A percentile compares a stretch with the other conserved stretches of the same genome.
These are phyloP conservation scores for Nicotiana attenuata DNA, from an alignment of 257 asterid genomes.

Conservation along the genomic window DNA sequence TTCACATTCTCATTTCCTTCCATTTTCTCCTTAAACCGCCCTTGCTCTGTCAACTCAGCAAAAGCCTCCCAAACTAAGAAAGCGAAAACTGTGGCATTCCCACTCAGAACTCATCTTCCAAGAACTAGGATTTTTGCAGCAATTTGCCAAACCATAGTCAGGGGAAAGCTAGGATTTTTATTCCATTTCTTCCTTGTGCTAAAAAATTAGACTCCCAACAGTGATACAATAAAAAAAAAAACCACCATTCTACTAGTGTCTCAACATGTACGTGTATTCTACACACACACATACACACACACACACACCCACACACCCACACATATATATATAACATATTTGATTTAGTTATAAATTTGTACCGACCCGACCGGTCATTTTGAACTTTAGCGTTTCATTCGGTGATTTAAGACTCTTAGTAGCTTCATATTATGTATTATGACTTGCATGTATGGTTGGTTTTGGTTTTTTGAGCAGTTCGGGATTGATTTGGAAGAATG, in stretches of 20 bases:
- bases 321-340: too few relatives aligned
- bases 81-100: background rate
- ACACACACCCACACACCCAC: too few relatives aligned
- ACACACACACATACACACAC: too few relatives aligned
- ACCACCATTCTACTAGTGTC: background rate
- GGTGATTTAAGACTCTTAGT: too few relatives aligned
- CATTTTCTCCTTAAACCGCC: conserved; percentile 35
- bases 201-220: background rate
- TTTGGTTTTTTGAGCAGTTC: too few relatives aligned
- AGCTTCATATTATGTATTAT: too few relatives aligned
- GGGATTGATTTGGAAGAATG: too few relatives aligned
- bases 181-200: background rate
- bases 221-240: background rate
- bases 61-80: background rate
- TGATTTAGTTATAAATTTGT: too few relatives aligned
- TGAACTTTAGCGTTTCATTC: too few relatives aligned
- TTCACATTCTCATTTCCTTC: conserved; percentile 49
- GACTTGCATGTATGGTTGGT: too few relatives aligned
- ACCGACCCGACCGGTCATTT: too few relatives aligned
- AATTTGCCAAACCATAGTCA: background rate
- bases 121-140: background rate
- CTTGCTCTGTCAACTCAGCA: conserved; percentile 31
- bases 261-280: too few relatives aligned
- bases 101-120: background rate
- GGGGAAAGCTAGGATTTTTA: background rate